Evolutionary conservation across 306 rosid genomes (phyloP).

Genomic region (Sesbania bispinosa): DNA sequence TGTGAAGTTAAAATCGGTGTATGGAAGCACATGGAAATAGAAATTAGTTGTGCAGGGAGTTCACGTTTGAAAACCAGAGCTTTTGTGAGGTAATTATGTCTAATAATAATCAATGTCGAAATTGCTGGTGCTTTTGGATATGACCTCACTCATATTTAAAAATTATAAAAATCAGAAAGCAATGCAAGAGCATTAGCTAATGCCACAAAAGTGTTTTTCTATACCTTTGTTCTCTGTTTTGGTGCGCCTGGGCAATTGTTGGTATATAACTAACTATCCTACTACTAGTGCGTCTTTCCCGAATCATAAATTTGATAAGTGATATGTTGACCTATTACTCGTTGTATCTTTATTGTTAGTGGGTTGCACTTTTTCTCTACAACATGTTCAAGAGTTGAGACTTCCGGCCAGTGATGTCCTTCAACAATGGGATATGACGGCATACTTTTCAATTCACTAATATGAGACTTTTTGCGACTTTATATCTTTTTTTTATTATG

Average conservation of each 20-base stretch:
- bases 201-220: background rate
- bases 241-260: background rate
- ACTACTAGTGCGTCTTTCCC: background rate
- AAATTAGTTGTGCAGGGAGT: background rate
- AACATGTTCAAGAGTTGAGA: background rate
- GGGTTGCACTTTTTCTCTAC: background rate
- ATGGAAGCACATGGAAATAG: background rate
- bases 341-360: background rate
- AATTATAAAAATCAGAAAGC: no score
- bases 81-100: background rate
- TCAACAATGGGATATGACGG: background rate
- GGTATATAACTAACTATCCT: background rate
- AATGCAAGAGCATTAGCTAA: background rate
- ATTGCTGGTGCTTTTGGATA: no score
- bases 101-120: background rate
- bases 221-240: background rate
- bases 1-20: background rate
- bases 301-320: background rate
- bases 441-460: background rate
- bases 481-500: background rate
- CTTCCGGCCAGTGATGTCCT: background rate
- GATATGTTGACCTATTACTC: background rate
- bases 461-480: background rate
- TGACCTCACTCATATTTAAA: no score
- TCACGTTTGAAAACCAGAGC: background rate